Evolutionary conservation across 139 green algal species (phyloP), one percentile per base, ranked within the genome.

Genomic region (Haematococcus lacustris): DNA sequence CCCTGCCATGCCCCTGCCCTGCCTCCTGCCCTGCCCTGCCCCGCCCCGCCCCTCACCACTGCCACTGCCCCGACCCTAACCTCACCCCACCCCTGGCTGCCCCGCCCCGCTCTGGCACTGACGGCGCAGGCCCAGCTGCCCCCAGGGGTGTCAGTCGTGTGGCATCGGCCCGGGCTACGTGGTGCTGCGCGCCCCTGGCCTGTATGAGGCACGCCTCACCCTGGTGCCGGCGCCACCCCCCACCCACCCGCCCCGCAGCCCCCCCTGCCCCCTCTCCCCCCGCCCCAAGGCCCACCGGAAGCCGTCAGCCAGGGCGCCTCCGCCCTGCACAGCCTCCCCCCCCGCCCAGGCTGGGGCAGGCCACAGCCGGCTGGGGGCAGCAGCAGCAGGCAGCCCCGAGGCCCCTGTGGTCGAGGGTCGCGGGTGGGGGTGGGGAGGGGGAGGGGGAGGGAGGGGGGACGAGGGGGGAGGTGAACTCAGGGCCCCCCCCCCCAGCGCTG

Each of bases 131-230:
- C 9, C 70, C 30, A 74, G 34, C 30, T 28, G 23, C 79, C 79
- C 0, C 35, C 39, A 1, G 65, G 72, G 3, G 39, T 81, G 28
- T 40, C 47, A n/a, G 63, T 81, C 33, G 28, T 60, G 68, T 0
- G 32, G 32, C 35, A 69, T 85, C 3, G 33, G 63, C 30, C 57
- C 53, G 26, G 79, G 79, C 47, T 79, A 53, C 0, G 72, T 51
- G 26, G 41, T 79, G 57, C 71, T 85, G 51, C 75, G 70, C 28
- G 75, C 62, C 1, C 63, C 74, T 6, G 75, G 75, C 5, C 63
- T 85, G 68, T 85, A 81, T 51, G 75, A 85, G 33, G 79, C 72
- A 28, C 75, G 75, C 40, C 47, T 85, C 4, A 85, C 75, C 21
- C 72, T 85, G 3, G 68, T 79, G 35, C 53, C 53, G n/a, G n/a